Percentiles rank a stretch among this genome's conserved stretches.
Evolutionary conservation across 2,329 filamentous ascomycete genomes (phyloP).

Genomic region (Tolypocladium guangdongense): DNA sequence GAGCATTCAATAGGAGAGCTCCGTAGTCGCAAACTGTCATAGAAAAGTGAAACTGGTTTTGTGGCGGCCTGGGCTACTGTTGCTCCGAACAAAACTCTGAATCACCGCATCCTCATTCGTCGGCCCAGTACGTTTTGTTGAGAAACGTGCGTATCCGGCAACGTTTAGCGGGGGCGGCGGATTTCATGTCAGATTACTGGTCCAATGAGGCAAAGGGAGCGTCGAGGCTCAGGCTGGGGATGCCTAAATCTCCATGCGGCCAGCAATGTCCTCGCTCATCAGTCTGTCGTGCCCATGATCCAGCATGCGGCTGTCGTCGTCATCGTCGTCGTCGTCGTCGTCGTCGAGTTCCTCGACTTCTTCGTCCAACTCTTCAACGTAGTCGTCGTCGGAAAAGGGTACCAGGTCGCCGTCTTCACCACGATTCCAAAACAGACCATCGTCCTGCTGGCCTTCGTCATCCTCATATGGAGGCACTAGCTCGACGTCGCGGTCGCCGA

Average conservation of each 20-base stretch:
- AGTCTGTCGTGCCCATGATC: slow-evolving; percentile 37
- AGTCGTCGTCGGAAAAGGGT: slow-evolving; percentile 39
- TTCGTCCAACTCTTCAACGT: slow-evolving; percentile 27
- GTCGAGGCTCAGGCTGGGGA: not conserved
- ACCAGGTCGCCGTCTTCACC: slow-evolving; percentile 48
- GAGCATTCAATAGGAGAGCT: not conserved
- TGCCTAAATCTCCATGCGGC: slow-evolving; percentile 49
- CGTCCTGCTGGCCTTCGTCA: slow-evolving; percentile 38
- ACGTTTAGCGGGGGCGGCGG: not conserved
- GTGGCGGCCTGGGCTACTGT: not conserved
- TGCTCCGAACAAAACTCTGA: not conserved
- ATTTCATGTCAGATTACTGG: not conserved
- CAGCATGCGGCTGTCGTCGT: slow-evolving; percentile 31
- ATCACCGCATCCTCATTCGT: not conserved
- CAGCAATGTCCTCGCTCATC: slow-evolving; percentile 53
- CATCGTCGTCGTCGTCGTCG: slow-evolving; percentile 32
- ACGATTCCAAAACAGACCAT: slow-evolving; percentile 45
- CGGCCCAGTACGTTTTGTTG: not conserved
- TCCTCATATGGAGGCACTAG: slow-evolving; percentile 31
- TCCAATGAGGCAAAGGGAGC: not conserved
- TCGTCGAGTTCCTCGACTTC: slow-evolving; percentile 27
- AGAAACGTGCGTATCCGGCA: not conserved
- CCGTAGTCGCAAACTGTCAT: not conserved
- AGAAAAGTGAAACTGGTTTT: too few species aligned
- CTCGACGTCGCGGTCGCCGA: slow-evolving; percentile 54